These are phyloP conservation scores for Calonectria henricotiae DNA, from an alignment of 2,329 filamentous ascomycete species.

Conservation along the genomic window DNA sequence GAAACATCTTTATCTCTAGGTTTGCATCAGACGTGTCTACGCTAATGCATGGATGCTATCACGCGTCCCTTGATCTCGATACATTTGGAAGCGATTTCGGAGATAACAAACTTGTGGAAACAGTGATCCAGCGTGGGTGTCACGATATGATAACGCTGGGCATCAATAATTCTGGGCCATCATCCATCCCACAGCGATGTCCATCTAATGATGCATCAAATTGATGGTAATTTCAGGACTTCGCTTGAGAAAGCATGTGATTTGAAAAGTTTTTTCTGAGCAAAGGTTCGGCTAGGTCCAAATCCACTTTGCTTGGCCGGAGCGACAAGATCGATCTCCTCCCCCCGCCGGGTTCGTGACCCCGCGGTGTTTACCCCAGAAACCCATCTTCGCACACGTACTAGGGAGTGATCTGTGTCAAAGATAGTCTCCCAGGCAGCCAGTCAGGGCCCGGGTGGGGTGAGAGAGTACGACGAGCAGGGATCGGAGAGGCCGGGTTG, in stretches of 20 bases:
- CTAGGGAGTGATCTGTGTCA: not conserved
- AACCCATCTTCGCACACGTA: not conserved
- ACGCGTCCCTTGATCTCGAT: constrained; percentile 1
- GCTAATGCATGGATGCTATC: constrained; percentile 5
- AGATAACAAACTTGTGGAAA: not conserved
- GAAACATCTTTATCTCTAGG: not conserved
- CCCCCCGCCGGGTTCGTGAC: not conserved
- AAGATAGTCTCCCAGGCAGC: not conserved
- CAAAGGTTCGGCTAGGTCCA: not conserved
- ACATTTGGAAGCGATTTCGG: not conserved
- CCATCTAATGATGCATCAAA: not conserved
- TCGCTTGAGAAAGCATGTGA: not conserved
- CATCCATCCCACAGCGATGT: not conserved
- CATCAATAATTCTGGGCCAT: not conserved
- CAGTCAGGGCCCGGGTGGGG: not conserved
- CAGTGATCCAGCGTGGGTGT: not conserved
- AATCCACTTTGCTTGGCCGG: not conserved
- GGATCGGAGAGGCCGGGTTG: constrained; percentile 14
- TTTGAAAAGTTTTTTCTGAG: not conserved
- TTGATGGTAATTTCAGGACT: not conserved
- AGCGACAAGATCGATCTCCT: constrained; percentile 9
- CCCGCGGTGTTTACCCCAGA: constrained; percentile 16
- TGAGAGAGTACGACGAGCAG: not conserved
- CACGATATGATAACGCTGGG: not conserved
- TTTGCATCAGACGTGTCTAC: not conserved